These are phyloP conservation scores for Venturia asperata DNA, from an alignment of 2,329 filamentous ascomycete genomes.

Conservation along the genomic window DNA sequence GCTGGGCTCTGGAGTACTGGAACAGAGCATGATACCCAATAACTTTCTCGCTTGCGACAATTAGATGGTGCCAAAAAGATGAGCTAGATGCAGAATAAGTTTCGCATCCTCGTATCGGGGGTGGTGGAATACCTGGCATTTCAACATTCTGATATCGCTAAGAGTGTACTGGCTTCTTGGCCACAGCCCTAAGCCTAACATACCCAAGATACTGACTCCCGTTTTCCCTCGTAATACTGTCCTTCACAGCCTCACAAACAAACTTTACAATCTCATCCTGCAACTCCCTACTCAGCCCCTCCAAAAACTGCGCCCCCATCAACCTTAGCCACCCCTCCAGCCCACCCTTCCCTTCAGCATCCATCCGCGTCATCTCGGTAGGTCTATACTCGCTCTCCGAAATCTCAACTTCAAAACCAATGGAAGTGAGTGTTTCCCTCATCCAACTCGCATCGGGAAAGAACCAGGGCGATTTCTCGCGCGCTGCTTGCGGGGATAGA, in stretches of 20 bases:
- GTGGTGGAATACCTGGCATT: neutral
- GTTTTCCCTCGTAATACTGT: slow-evolving; percentile 50
- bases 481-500: slow-evolving; percentile 43
- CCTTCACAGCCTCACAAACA: slow-evolving; percentile 48
- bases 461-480: slow-evolving; percentile 58
- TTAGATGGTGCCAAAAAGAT: neutral
- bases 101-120: neutral
- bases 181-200: slow-evolving; percentile 44
- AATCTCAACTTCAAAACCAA: slow-evolving; percentile 39
- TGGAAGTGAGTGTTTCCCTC: slow-evolving; percentile 30
- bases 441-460: slow-evolving; percentile 61
- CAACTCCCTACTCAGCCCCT: slow-evolving; percentile 42
- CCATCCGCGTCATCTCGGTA: slow-evolving; percentile 42
- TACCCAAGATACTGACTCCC: slow-evolving; percentile 47
- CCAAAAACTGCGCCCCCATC: slow-evolving; percentile 55
- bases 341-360: slow-evolving; percentile 43
- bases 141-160: neutral
- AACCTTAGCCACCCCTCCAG: slow-evolving; percentile 60
- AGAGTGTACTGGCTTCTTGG: slow-evolving; percentile 25
- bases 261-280: slow-evolving; percentile 50
- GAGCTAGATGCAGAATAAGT: neutral
- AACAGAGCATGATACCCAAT: slow-evolving; percentile 8
- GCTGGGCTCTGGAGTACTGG: neutral
- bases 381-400: slow-evolving; percentile 59
- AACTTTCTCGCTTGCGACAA: neutral